Evolutionary conservation across 2,329 filamentous ascomycete species (phyloP), one percentile per base, ranked within the genome.

Genomic region (Fusarium globosum): DNA sequence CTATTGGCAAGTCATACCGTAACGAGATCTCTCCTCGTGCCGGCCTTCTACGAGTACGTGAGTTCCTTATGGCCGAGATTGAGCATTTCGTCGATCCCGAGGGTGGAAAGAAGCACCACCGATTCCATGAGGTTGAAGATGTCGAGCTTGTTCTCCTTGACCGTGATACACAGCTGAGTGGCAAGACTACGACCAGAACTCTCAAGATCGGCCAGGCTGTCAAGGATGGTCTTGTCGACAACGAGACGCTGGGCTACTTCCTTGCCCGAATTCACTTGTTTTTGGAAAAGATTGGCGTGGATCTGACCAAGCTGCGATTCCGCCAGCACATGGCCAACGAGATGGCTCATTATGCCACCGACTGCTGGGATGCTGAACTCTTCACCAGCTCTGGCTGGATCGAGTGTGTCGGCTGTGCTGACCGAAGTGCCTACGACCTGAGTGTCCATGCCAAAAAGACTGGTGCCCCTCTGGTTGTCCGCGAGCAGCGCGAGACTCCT

Each of bases 31-130:
- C 96, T 1, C 96, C 96, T 15, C 91, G 96, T 63, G 90, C 94
- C 73, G 96, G 96, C 84, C 91, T 99, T 45, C 86, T 99, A 66
- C 93, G 96, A 77, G 96, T 99, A 48, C 94, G 96, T 78, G 96
- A 99, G 83, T 98, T 99, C 85, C 85, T 98, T 78, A 98, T 99
- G 96, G 96, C 96, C 30, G 96, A 99, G 85, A 97, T 99, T 77
- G 96, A 99, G 86, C 96, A 99, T 83, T 99, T 94, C 81, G 96
- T 99, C 76, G 96, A 99, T 79, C 96, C 96, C 16, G 88, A 96
- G 79, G 91, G 94, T 80, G 94, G 95, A 84, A 99, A 99, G 90
- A 97, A 96, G 85, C 96, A 99, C 82, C 85, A 88, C 59, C 93
- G 95, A 64, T 99, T 99, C 84, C 84, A 90, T 51, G 94, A 97